Evolutionary conservation across 1,139 yeast genomes (phyloP), one percentile per base, ranked within the genome.

Genomic region (Candida pseudocylindracea): DNA sequence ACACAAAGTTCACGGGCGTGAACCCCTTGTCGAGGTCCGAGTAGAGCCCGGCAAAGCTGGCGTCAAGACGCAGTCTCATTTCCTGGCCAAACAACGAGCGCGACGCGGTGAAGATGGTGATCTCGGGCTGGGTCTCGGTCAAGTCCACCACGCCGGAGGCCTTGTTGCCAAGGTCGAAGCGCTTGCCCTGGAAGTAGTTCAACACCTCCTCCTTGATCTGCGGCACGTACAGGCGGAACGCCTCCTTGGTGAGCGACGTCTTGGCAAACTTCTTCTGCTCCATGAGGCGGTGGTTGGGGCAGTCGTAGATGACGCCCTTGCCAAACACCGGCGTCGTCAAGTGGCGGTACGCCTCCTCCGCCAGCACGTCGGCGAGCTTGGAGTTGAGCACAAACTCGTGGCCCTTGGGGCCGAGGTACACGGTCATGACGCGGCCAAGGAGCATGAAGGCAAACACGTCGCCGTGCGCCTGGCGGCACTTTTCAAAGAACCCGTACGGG

Each of bases 181-280:
- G 53, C 25, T 57, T 52, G 31, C 46, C 50, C 32, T 52, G 47
- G 51, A 88, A 68, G 53, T 79, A 88, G 40, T 63, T 59, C 38
- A 62, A 48, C 31, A 79, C 64, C 53, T 88, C 98, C 40, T 73
- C 75, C 46, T 69, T 68, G 45, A 88, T 81, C 52, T 74, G 61
- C 34, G 98, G 98, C 33, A 91, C 96, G 48, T 88, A 85, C 26
- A 60, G 54, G 44, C 68, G 67, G 60, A 88, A 91, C 2, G 93
- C 72, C 33, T 81, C 95, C 40, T 68, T 67, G 30, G 94, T 76
- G 43, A 88, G 65, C 12, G 95, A 93, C 37, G 69, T 66, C 57
- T 88, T 88, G 41, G 91, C 93, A 48, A 88, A 88, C 60, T 83
- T 88, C 70, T 91, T 88, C 55, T 88, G 98, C 53, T 88, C 98